phyloP scores from a whole-genome alignment of 179 eudicot genomes.

The Silene noctiflora region DNA sequence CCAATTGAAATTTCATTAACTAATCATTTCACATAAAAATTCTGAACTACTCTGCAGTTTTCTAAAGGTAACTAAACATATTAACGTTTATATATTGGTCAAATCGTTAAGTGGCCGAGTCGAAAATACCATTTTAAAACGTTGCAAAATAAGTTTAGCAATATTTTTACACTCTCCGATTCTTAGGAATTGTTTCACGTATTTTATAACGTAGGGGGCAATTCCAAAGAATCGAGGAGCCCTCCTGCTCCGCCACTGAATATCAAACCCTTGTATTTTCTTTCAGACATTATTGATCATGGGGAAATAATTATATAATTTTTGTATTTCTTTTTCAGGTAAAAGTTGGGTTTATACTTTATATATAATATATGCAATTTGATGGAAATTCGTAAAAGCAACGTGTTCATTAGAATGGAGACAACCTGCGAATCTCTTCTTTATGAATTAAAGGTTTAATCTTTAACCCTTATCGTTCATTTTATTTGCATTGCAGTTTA shows the following conservation, averaged over 20 bases:
- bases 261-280: no score
- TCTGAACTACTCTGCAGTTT: slow-evolving; percentile 13
- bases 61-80: background rate
- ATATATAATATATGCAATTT: background rate
- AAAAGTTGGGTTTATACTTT: background rate
- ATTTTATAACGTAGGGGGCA: background rate
- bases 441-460: slow-evolving; percentile 33
- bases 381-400: slow-evolving; percentile 33
- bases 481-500: background rate
- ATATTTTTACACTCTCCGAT: background rate
- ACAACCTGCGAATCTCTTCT: slow-evolving; percentile 36
- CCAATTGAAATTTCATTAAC: background rate
- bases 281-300: no score
- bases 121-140: background rate
- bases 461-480: background rate
- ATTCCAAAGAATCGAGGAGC: background rate
- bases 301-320: background rate
- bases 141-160: no score
- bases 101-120: background rate
- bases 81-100: background rate
- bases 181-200: slow-evolving; percentile 2
- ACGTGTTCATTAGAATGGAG: slow-evolving; percentile 37
- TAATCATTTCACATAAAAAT: slow-evolving; percentile 14
- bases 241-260: no score
- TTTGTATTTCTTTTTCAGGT: background rate